phyloP scores from a whole-genome alignment of 148 eudicot genomes.

The Chenopodium suecicum region DNA sequence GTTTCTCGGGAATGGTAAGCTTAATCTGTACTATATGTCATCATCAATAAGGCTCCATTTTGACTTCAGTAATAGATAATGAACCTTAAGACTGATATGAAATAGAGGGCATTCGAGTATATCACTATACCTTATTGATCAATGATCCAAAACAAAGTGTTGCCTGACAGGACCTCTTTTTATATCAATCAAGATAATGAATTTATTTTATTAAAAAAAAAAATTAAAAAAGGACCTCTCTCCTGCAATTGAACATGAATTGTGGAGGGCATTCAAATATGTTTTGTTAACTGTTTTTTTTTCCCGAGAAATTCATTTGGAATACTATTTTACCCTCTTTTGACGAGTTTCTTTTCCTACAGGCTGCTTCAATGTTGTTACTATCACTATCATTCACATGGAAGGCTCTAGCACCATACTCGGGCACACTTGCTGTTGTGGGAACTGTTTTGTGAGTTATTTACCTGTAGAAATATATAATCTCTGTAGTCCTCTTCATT shows the following conservation, averaged over 20 bases:
- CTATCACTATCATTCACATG: slow-evolving; percentile 84
- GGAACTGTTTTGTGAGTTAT: slow-evolving; percentile 93
- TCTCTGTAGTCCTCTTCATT: not conserved
- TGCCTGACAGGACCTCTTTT: too few species aligned
- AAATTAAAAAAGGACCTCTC: too few species aligned
- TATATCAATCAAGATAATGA: too few species aligned
- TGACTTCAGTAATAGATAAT: not conserved
- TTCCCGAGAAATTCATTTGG: not conserved
- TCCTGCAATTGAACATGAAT: not conserved
- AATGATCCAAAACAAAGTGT: too few species aligned
- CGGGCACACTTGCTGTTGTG: slow-evolving; percentile 89
- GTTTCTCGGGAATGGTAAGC: slow-evolving; percentile 88
- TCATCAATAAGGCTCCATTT: not conserved
- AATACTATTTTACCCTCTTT: not conserved
- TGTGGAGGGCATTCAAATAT: not conserved
- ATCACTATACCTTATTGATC: too few species aligned
- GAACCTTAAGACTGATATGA: not conserved
- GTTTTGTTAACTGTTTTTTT: not conserved
- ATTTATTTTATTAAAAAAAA: too few species aligned
- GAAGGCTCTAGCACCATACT: slow-evolving; percentile 78
- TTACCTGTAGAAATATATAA: not conserved
- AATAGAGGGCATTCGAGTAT: not conserved
- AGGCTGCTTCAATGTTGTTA: slow-evolving; percentile 96
- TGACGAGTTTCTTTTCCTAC: slow-evolving; percentile 10
- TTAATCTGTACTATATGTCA: not conserved